A percentile compares a stretch with the other conserved stretches of the same genome.
These are phyloP conservation scores for Priceomyces medius DNA, from an alignment of 805 yeast species.

Conservation along the genomic window DNA sequence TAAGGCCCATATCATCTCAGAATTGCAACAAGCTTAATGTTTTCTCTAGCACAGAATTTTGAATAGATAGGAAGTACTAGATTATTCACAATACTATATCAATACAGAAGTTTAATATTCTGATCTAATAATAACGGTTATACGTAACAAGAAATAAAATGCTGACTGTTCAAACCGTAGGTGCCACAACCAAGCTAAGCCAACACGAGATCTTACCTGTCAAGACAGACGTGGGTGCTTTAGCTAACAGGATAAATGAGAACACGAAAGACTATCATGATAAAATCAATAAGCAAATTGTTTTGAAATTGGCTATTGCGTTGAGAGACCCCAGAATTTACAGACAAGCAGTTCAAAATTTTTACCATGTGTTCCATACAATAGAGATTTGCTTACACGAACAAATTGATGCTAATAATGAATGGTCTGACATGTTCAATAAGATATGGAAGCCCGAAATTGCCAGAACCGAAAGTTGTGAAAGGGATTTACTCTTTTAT, in stretches of 20 bases:
- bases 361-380: constrained; percentile 66
- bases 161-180: constrained; percentile 18
- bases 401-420: constrained; percentile 41
- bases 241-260: constrained; percentile 75
- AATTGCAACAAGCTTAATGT: neutral
- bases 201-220: constrained; percentile 64
- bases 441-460: constrained; percentile 70
- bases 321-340: constrained; percentile 72
- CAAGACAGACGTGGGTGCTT: constrained; percentile 79
- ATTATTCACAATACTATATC: too few relatives aligned
- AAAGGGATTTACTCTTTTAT: constrained; percentile 64
- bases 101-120: neutral
- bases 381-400: constrained; percentile 53
- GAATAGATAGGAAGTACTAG: neutral
- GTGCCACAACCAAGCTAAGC: constrained; percentile 31
- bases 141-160: constrained; percentile 7
- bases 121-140: neutral
- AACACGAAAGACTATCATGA: constrained; percentile 68
- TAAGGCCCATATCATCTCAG: neutral
- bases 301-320: constrained; percentile 71
- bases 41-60: neutral
- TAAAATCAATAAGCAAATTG: constrained; percentile 65
- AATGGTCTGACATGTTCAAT: constrained; percentile 48
- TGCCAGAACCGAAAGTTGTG: constrained; percentile 56
- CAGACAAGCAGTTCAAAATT: constrained; percentile 77